phyloP scores from a whole-genome alignment of 2,329 filamentous ascomycete genomes.

The Pseudogymnoascus sp. region DNA sequence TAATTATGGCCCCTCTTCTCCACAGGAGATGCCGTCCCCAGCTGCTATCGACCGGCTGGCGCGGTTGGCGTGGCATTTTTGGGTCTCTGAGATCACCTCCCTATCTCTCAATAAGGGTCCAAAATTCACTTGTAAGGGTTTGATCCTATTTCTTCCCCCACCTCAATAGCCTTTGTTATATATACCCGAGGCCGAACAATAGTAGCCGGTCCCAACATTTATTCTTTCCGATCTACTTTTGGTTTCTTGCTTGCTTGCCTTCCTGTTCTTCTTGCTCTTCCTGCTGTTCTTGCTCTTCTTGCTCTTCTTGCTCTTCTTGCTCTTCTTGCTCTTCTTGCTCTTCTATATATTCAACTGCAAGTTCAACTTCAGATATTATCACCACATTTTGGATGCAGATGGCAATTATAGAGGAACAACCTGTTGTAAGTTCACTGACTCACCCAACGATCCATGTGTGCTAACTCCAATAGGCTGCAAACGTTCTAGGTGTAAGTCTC shows the following conservation, averaged over 20 bases:
- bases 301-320: not conserved
- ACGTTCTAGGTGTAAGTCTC: not conserved
- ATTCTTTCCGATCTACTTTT: not conserved
- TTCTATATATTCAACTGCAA: not conserved
- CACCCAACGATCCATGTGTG: not conserved
- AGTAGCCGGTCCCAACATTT: not conserved
- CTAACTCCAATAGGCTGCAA: not conserved
- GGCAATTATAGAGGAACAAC: slow-evolving; percentile 1
- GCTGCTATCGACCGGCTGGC: not conserved
- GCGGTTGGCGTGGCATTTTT: not conserved
- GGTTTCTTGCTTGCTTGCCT: not conserved
- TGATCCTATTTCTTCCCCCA: not conserved
- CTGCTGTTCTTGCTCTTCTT: not conserved
- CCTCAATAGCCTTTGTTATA: not conserved
- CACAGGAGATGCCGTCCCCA: not conserved
- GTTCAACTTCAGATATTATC: not conserved
- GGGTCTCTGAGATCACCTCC: not conserved
- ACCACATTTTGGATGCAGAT: not conserved
- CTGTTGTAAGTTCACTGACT: not conserved
- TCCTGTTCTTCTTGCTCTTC: not conserved
- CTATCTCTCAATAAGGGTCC: not conserved
- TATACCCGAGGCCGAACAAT: not conserved
- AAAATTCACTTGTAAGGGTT: not conserved
- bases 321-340: not conserved
- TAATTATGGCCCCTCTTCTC: not conserved